A percentile compares a stretch with the other conserved stretches of the same genome.
Conservation (phyloP, 352 stramenopile genomes). For the Phytophthora ramorum region DNA sequence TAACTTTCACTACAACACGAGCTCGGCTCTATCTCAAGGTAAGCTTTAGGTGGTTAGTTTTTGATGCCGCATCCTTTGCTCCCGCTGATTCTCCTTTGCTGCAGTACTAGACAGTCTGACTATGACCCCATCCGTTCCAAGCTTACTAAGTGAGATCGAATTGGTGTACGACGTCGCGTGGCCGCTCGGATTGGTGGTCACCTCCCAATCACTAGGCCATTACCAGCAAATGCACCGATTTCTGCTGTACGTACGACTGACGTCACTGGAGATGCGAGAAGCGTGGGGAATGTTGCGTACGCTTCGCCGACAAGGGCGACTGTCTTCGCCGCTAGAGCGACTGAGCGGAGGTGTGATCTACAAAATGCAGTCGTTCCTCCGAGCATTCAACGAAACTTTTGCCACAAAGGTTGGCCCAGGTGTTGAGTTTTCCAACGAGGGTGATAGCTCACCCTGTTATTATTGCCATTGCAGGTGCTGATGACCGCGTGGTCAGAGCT, state of each 20-base stretch:
- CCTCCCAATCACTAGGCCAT: constrained; percentile 31
- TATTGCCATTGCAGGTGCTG: constrained; percentile 41
- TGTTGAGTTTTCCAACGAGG: background rate
- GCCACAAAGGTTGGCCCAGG: constrained; percentile 37
- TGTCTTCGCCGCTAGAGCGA: constrained; percentile 26
- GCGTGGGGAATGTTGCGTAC: constrained; percentile 45
- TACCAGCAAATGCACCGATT: constrained; percentile 58
- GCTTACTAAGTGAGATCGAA: constrained; percentile 53
- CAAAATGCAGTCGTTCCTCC: constrained; percentile 50
- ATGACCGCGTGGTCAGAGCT: constrained; percentile 50
- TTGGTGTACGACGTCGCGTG: constrained; percentile 55
- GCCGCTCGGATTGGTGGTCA: constrained; percentile 60
- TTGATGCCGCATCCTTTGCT: background rate
- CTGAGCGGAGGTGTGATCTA: constrained; percentile 41
- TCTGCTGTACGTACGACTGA: constrained; percentile 54
- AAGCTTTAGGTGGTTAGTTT: background rate
- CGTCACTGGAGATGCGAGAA: constrained; percentile 49
- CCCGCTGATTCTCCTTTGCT: constrained; percentile 1
- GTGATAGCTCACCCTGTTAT: background rate
- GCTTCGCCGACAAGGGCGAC: constrained; percentile 21
- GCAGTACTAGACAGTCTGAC: constrained; percentile 49
- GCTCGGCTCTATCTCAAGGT: constrained; percentile 51
- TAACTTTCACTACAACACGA: constrained; percentile 59
- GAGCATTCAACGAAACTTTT: constrained; percentile 60
- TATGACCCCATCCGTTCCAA: constrained; percentile 36